Evolutionary conservation across 305 asterid genomes (phyloP).

Genomic region (Fraxinus dipetala): DNA sequence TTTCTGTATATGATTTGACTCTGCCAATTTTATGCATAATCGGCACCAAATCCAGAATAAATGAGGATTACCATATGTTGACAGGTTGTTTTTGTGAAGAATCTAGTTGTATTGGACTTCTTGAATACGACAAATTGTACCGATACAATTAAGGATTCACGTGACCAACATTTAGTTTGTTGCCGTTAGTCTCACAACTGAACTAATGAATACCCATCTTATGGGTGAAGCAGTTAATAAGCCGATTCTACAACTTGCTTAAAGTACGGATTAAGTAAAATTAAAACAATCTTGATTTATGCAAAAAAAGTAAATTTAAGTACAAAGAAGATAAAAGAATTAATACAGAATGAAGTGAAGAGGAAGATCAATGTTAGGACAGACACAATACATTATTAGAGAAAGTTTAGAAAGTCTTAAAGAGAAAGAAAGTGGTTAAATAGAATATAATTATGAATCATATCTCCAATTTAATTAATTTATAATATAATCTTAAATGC

Average conservation of each 20-base stretch:
- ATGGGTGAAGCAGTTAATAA: background rate
- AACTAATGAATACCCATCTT: background rate
- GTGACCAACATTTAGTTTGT: background rate
- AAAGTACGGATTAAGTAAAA: background rate
- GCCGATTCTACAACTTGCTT: background rate
- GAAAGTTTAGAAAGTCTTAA: conserved; percentile 38
- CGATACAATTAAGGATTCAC: background rate
- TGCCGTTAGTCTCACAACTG: background rate
- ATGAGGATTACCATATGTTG: background rate
- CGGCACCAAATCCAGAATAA: background rate
- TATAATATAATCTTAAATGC: background rate
- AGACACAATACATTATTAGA: conserved; percentile 25
- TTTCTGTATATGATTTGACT: background rate
- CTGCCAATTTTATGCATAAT: background rate
- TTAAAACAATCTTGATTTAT: background rate
- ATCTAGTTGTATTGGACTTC: background rate
- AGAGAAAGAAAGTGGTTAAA: conserved; percentile 32
- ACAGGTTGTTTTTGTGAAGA: background rate
- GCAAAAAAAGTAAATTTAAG: background rate
- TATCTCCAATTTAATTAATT: conserved; percentile 14
- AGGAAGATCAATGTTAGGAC: conserved; percentile 29
- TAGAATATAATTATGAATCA: conserved; percentile 30
- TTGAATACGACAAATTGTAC: background rate
- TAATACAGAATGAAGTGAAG: background rate
- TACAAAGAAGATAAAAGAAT: background rate